Base-by-base conservation (phyloP, 2,329 filamentous ascomycete species). In the Tothia fuscella region DNA sequence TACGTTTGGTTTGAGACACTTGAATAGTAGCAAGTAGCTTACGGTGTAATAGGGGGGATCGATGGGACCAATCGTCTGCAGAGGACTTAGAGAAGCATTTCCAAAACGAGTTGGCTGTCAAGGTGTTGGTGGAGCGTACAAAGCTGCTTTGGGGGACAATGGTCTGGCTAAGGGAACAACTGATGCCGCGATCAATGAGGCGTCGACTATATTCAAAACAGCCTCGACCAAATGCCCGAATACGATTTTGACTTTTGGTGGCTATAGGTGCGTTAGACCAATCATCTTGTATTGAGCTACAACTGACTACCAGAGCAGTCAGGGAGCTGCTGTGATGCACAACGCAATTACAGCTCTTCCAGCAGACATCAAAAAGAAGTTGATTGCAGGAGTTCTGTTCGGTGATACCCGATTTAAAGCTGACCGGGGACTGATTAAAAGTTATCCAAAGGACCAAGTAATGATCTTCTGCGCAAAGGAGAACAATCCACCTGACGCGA, bases 391-490 rank as follows among this genome's bases (percentile, higher is more conserved):
- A 1, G 62, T 64, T 0, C 57, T 66, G 6, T 68, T 62, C 41
- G 65, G 66, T 1, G 62, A 65, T 46, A 65, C 64, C 14, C 53
- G 58, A 49, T 20, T 22, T 19, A 12, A 16, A 2, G 16, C 16
- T 20, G 37, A 40, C n/a, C 14, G 25, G 6, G 24, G 24, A 12
- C 14, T 29, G 25, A 31, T 40, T 19, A 31, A 31, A 10, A 49
- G 53, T 22, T 66, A 64, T 48, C 58, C 60, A 14, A 49, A 54
- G 30, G 55, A 54, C 2, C 64, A 70, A 48, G 59, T 62, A 4
- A 62, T 68, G 50, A 66, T 68, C 16, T 64, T 67, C 26, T 75
- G 72, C 44, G 62, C 67, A 4, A 31, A 31, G 6, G 37, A 40
- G 24, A 39, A 39, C 6, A 39, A 39, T 29, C 24, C 37, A 17